phyloP scores from a whole-genome alignment of 768 basidiomycete species.

The Lepiota brunneoincarnata region DNA sequence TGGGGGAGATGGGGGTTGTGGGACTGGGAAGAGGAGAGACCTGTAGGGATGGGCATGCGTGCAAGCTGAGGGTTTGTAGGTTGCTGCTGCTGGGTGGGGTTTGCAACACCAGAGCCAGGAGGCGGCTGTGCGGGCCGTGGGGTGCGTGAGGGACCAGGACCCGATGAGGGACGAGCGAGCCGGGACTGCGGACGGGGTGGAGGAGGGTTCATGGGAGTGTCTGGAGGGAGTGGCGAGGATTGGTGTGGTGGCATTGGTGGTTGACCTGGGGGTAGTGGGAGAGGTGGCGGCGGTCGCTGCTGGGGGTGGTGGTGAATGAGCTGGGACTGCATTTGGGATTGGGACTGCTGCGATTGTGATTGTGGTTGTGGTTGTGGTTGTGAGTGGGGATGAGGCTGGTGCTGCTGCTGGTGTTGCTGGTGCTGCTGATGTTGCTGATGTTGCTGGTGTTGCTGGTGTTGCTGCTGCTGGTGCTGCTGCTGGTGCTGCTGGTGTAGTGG shows the following conservation, averaged over 20 bases:
- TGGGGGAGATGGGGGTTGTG: not conserved
- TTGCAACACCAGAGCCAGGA: too few relatives aligned
- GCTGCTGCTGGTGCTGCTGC: constrained; percentile 15
- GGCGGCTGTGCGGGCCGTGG: too few relatives aligned
- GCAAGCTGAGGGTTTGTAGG: too few relatives aligned
- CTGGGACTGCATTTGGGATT: not conserved
- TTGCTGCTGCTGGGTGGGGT: too few relatives aligned
- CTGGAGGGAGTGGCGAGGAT: constrained; percentile 62
- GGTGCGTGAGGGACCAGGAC: too few relatives aligned
- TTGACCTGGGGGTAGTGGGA: constrained; percentile 41
- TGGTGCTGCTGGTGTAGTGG: constrained; percentile 20
- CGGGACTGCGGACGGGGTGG: constrained; percentile 19
- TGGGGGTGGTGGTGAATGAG: not conserved
- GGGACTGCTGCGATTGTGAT: not conserved
- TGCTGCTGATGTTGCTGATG: not conserved
- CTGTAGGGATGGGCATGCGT: constrained; percentile 7
- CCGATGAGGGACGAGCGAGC: constrained; percentile 7
- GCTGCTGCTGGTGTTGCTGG: constrained; percentile 9
- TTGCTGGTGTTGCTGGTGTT: not conserved
- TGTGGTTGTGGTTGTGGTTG: not conserved
- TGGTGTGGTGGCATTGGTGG: constrained; percentile 45
- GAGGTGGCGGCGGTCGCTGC: constrained; percentile 34
- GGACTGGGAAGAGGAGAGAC: not conserved
- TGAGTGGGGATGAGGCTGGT: not conserved
- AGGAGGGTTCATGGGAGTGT: constrained; percentile 10